Base-by-base conservation (phyloP, 345 rosid genomes). In the Salix suchowensis region DNA sequence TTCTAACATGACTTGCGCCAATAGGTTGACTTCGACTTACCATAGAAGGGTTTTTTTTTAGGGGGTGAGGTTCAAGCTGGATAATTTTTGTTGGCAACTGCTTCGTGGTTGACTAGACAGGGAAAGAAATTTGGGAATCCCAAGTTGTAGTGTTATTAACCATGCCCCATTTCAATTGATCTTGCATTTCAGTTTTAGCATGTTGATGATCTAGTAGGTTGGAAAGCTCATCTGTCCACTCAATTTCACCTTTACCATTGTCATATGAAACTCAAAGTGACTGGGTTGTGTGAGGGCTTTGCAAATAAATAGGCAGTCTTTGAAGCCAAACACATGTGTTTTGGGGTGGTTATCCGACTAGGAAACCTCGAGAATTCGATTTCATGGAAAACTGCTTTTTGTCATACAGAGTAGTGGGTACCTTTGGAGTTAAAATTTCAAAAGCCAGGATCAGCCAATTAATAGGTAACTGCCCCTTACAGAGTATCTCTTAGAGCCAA, bases 391-490 rank as follows among this genome's bases (percentile, higher is more conserved):
- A 76, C 61, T 54, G 60, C 46, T 71, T 60, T 66, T 65, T 64
- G 16, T 75, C 73, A 75, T 65, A 76, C 82, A 68, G 75, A 61
- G 76, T 76, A 69, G 64, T 23, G 79, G 81, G 52, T 77, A 67
- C 21, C 75, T 72, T 72, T 73, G 83, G 82, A 75, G 76, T 84
- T 19, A 75, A 71, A 71, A 37, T 70, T 69, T 70, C 72, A 32
- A 79, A 79, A 77, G 62, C 65, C 54, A 64, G 77, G 77, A 19
- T 73, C 68, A 34, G 65, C 68, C 70, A 44, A 54, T n/a, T 34
- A 54, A 65, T 84, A 84, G 85, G 85, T 79, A 79, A 82, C 81
- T 77, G 75, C 73, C 26, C 74, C 74, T 76, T 74, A 69, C 68
- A 70, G 68, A 52, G 78, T 28, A 28, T 55, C 76, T 69, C 71